A percentile compares a stretch with the other conserved stretches of the same genome.
These are phyloP conservation scores for Soucietia sequanensis DNA, from an alignment of 805 yeast genomes.

Conservation along the genomic window DNA sequence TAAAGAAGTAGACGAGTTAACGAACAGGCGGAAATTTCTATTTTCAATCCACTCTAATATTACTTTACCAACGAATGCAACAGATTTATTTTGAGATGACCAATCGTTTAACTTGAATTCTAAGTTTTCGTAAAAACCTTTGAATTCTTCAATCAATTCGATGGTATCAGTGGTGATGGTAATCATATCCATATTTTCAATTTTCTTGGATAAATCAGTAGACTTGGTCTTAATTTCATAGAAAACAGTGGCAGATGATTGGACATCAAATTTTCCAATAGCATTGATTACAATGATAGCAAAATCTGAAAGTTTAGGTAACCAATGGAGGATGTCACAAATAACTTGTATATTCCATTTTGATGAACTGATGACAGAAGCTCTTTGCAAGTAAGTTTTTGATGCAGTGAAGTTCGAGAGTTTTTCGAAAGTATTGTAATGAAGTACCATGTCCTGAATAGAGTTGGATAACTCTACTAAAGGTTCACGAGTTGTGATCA, in stretches of 20 bases:
- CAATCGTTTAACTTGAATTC: conserved; percentile 27
- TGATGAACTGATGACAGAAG: conserved; percentile 17
- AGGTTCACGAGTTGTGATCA: conserved; percentile 55
- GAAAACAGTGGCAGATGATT: conserved; percentile 11
- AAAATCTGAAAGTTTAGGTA: conserved; percentile 38
- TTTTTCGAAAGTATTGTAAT: conserved; percentile 13
- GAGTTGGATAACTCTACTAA: conserved; percentile 31
- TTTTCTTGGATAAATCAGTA: conserved; percentile 7
- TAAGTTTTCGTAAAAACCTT: conserved; percentile 20
- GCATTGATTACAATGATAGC: conserved; percentile 19
- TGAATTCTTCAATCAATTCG: conserved; percentile 18
- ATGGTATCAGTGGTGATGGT: conserved; percentile 13
- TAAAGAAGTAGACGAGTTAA: conserved; percentile 25
- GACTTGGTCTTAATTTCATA: conserved; percentile 14
- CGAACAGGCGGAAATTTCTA: conserved; percentile 13
- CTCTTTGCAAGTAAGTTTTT: conserved; percentile 9
- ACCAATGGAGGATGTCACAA: conserved; percentile 19
- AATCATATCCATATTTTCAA: conserved; percentile 20
- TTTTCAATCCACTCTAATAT: conserved; percentile 46
- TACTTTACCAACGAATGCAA: conserved; percentile 49
- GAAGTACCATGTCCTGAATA: conserved; percentile 11
- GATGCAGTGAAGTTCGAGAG: conserved; percentile 11
- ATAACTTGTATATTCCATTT: conserved; percentile 10
- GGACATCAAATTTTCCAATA: conserved; percentile 7
- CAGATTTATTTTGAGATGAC: conserved; percentile 25